Conservation (phyloP, 2,329 filamentous ascomycete species). For the Dichotomopilus funicola region DNA sequence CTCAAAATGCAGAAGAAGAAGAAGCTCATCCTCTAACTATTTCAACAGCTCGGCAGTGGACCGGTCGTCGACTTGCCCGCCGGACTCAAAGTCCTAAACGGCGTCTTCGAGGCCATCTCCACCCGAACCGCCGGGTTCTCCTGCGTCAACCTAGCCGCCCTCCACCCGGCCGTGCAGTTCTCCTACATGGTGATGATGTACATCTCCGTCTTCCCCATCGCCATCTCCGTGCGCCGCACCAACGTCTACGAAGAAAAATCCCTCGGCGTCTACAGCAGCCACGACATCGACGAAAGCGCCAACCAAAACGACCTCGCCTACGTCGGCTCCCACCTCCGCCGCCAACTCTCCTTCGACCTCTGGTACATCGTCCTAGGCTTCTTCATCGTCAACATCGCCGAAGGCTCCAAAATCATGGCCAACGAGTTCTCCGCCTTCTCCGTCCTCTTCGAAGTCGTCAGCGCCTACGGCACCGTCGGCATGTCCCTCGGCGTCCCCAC, state of each 20-base stretch:
- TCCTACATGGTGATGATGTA: constrained; percentile 99
- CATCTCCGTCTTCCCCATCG: constrained; percentile 93
- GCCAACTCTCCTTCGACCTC: constrained; percentile 91
- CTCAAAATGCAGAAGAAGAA: neutral
- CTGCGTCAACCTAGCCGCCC: constrained; percentile 65
- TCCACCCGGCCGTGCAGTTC: constrained; percentile 89
- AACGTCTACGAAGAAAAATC: constrained; percentile 95
- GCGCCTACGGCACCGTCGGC: constrained; percentile 90
- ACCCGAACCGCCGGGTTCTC: constrained; percentile 89
- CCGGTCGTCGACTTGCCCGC: constrained; percentile 62
- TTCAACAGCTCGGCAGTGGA: constrained; percentile 58
- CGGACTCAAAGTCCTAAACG: constrained; percentile 73
- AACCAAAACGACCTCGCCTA: constrained; percentile 66
- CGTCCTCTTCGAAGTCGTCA: constrained; percentile 78
- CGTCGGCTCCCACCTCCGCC: constrained; percentile 82
- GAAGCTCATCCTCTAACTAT: constrained; percentile 19
- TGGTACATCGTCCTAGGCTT: constrained; percentile 95
- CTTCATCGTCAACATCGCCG: constrained; percentile 86
- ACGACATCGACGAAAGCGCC: constrained; percentile 41
- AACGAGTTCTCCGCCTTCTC: constrained; percentile 61
- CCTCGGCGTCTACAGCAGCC: constrained; percentile 62
- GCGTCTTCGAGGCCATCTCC: constrained; percentile 81
- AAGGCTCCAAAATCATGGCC: constrained; percentile 62
- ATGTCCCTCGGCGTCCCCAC: constrained; percentile 75
- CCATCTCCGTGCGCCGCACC: constrained; percentile 86